Evolutionary conservation across 345 rosid genomes (phyloP), one percentile per base, ranked within the genome.

Genomic region (Syzygium jambos): DNA sequence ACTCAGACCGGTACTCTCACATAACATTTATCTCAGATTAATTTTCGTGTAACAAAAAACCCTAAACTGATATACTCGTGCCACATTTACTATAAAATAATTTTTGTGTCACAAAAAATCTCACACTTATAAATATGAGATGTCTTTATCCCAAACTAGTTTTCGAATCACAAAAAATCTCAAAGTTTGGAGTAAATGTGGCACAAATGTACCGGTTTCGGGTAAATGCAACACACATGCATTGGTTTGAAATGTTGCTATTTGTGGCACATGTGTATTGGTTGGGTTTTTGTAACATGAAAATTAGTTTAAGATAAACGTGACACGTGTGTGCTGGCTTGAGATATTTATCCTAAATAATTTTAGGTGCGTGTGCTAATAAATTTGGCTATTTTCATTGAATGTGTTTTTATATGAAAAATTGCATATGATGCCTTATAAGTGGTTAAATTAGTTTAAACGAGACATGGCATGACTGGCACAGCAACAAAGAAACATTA

Each of bases 41-140:
- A n/a, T 53, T 29, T 15, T 3, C 8, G 11, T 65, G 2, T 65
- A 1, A 15, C 19, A 29, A 65, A 65, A 65, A 14, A 8, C 0
- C 1, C 0, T 6, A 65, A 15, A 30, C 0, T 8, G 9, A 4
- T 65, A 16, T 0, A 30, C 0, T 2, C 5, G 0, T 7, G 6
- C 2, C 23, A 16, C 25, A 19, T 19, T 54, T 54, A 54, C 10
- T 8, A 2, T 6, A 54, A 54, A 16, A 6, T 53, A 53, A 16
- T 53, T 53, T 53, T 17, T 6, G 7, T 2, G 3, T 65, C 11
- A 29, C 0, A 65, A 7, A 54, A 65, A 65, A 7, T 65, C 1
- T 65, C 1, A 30, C 16, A 0, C 5, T n/a, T 2, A 0, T 6
- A 61, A 1, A 13, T 3, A 6, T 2, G 1, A 5, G 3, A 0